Evolutionary conservation across 331 rosid genomes (phyloP).

Genomic region (Dryas integrifolia): DNA sequence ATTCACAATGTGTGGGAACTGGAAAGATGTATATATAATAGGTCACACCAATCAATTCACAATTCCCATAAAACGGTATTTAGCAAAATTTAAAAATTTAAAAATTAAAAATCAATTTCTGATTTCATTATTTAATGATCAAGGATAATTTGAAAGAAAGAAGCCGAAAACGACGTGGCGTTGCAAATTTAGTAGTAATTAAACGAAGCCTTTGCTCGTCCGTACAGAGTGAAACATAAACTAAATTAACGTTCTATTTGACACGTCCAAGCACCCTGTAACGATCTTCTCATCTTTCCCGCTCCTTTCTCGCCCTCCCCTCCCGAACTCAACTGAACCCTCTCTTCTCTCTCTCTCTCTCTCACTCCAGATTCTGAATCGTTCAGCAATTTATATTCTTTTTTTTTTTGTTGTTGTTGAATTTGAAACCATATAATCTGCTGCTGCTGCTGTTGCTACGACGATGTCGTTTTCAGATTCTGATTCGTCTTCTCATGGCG

Average conservation of each 20-base stretch:
- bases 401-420: background rate
- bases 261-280: conserved; percentile 41
- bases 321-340: conserved; percentile 16
- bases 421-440: conserved; percentile 24
- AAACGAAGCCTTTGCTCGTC: conserved; percentile 5
- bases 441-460: conserved; percentile 23
- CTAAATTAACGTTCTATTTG: conserved; percentile 40
- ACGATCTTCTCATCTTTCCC: conserved; percentile 39
- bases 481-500: conserved; percentile 50
- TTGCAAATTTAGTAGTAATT: background rate
- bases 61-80: too few relatives aligned
- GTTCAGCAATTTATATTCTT: background rate
- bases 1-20: too few relatives aligned
- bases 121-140: too few relatives aligned
- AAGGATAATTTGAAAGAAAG: background rate
- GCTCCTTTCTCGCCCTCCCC: conserved; percentile 29
- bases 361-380: conserved; percentile 12
- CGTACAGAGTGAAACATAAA: conserved; percentile 29
- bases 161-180: background rate
- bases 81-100: too few relatives aligned
- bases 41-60: too few relatives aligned
- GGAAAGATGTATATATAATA: too few relatives aligned
- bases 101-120: too few relatives aligned
- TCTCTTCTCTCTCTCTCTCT: conserved; percentile 19
- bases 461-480: conserved; percentile 91